These are phyloP conservation scores for Schizosaccharomyces octosporus DNA, from an alignment of 805 yeast species.

Conservation along the genomic window DNA sequence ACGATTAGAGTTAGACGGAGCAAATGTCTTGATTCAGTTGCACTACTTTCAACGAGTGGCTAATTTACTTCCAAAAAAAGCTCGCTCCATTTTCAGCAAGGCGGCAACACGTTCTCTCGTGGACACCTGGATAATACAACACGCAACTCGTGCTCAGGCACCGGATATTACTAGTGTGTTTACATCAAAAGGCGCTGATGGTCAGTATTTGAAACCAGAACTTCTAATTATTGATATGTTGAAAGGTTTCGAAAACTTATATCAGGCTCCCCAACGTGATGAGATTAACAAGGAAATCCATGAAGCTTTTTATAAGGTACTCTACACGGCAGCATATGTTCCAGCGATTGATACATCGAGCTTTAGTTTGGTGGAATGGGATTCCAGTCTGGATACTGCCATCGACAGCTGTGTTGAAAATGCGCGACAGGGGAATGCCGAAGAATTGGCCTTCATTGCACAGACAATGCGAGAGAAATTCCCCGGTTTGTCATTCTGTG, in stretches of 20 bases:
- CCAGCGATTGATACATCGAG: not conserved
- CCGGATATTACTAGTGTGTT: not conserved
- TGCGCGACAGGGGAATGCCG: not conserved
- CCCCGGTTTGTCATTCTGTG: not conserved
- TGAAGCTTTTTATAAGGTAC: conserved; percentile 3
- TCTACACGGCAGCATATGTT: not conserved
- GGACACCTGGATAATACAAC: not conserved
- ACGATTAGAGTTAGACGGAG: not conserved
- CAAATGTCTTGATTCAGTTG: not conserved
- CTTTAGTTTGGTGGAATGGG: not conserved
- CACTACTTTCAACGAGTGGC: not conserved
- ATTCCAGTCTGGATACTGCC: not conserved
- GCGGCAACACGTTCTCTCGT: not conserved
- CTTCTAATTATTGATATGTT: not conserved
- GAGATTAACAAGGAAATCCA: conserved; percentile 7
- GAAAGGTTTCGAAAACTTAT: not conserved
- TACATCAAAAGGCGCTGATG: not conserved
- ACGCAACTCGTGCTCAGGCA: not conserved
- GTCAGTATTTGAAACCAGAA: not conserved
- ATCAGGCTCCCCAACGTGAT: conserved; percentile 6
- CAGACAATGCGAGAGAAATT: not conserved
- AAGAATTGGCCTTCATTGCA: not conserved
- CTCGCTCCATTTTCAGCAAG: not conserved
- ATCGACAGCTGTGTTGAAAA: not conserved
- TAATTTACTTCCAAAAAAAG: not conserved